Evolutionary conservation across 208 protist species (phyloP).

Genomic region (Sergeia podlipaevii): DNA sequence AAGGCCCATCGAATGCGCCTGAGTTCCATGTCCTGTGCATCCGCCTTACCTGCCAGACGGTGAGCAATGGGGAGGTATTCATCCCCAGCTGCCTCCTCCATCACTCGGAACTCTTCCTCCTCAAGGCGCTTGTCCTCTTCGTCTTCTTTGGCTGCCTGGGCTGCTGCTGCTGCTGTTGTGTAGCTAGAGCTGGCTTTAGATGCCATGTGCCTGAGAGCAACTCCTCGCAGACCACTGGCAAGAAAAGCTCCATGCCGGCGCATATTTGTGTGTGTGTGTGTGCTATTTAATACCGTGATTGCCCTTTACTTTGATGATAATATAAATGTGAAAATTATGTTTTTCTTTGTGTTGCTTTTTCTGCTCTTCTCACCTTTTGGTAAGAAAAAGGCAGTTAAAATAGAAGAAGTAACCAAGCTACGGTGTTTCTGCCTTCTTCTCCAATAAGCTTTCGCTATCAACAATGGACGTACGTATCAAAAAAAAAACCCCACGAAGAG

Average conservation of each 20-base stretch:
- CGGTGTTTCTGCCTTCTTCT: no score
- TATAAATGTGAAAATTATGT: no score
- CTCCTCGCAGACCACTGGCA: not conserved
- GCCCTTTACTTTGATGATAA: no score
- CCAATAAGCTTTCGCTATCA: no score
- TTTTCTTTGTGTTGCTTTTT: no score
- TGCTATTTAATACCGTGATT: no score
- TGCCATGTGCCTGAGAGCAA: not conserved
- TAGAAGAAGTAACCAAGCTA: no score
- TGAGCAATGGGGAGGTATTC: slow-evolving; percentile 44
- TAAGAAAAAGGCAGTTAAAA: no score
- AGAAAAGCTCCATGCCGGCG: not conserved
- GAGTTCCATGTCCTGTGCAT: slow-evolving; percentile 60
- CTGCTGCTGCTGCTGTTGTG: slow-evolving; percentile 1
- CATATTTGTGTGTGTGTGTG: no score
- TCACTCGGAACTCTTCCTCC: slow-evolving; percentile 68
- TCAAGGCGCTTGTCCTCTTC: slow-evolving; percentile 54
- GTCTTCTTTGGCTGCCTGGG: slow-evolving; percentile 19
- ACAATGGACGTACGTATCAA: no score
- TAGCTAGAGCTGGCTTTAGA: not conserved
- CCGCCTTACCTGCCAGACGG: slow-evolving; percentile 48
- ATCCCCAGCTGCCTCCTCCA: slow-evolving; percentile 28
- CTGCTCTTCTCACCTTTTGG: no score
- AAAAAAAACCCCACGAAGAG: no score
- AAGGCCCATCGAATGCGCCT: slow-evolving; percentile 51